A percentile compares a stretch with the other conserved stretches of the same genome.
phyloP scores from a whole-genome alignment of 2,329 filamentous ascomycete genomes.

The Fusarium virguliforme region DNA sequence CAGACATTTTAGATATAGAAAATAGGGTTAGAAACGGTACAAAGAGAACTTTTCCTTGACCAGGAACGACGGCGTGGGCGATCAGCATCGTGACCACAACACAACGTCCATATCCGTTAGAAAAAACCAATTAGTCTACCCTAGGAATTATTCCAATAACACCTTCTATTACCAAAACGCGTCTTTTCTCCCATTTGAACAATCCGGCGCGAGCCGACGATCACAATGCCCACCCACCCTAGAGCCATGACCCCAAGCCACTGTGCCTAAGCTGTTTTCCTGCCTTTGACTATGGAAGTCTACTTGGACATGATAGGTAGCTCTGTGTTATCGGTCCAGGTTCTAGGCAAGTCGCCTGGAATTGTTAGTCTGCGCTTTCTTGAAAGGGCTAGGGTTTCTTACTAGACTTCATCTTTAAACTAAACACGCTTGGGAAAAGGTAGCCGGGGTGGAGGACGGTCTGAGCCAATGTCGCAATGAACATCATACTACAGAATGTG shows the following conservation, averaged over 20 bases:
- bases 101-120: too few relatives aligned
- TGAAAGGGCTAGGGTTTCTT: not conserved
- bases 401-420: not conserved
- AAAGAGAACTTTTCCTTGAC: too few relatives aligned
- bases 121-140: too few relatives aligned
- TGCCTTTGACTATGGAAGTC: too few relatives aligned
- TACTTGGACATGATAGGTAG: not conserved
- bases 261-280: too few relatives aligned
- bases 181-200: too few relatives aligned
- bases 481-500: not conserved
- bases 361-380: not conserved
- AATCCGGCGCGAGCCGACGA: too few relatives aligned
- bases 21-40: not conserved
- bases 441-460: not conserved
- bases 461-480: not conserved
- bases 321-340: constrained; percentile 10
- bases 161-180: too few relatives aligned
- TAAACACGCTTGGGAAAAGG: not conserved
- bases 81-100: too few relatives aligned
- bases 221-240: not conserved
- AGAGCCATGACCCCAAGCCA: not conserved
- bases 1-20: not conserved
- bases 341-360: not conserved
- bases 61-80: too few relatives aligned
- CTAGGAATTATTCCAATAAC: too few relatives aligned